Conservation (phyloP, 306 rosid species). For the Hippophae gyantsensis region DNA sequence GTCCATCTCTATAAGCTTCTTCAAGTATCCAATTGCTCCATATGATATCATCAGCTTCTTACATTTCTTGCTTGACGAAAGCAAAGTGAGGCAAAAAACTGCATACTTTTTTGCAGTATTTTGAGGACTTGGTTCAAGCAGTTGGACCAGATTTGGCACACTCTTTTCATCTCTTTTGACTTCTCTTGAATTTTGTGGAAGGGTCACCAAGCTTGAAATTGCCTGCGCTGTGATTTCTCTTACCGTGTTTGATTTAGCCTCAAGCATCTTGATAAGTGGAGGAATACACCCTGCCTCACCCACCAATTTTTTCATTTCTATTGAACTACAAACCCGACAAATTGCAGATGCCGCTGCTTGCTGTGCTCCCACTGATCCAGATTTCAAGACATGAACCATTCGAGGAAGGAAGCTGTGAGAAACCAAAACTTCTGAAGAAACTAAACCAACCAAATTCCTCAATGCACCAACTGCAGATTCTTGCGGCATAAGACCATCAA, state of each 20-base stretch:
- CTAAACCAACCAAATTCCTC: conserved; percentile 58
- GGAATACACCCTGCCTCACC: conserved; percentile 73
- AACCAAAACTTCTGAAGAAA: conserved; percentile 50
- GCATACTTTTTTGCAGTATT: conserved; percentile 72
- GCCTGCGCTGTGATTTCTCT: conserved; percentile 70
- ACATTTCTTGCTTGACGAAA: conserved; percentile 59
- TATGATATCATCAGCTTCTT: conserved; percentile 77
- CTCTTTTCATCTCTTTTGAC: conserved; percentile 62
- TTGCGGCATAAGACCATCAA: conserved; percentile 64
- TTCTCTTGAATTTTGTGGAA: conserved; percentile 52
- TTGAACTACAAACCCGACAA: conserved; percentile 46
- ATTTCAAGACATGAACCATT: conserved; percentile 50
- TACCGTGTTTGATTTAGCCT: conserved; percentile 53
- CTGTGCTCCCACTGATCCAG: conserved; percentile 70
- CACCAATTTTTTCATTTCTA: conserved; percentile 53
- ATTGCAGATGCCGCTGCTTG: conserved; percentile 63
- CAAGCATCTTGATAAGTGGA: conserved; percentile 60
- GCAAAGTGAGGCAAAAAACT: conserved; percentile 53
- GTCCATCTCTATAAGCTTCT: conserved; percentile 77
- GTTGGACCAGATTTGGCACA: conserved; percentile 66
- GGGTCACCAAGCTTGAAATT: conserved; percentile 45
- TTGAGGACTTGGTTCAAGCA: conserved; percentile 84
- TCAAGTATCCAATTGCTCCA: conserved; percentile 84
- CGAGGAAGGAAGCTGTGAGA: conserved; percentile 57
- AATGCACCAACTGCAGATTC: conserved; percentile 74